phyloP scores from a whole-genome alignment of 306 rosid species.

The Casuarina glauca region DNA sequence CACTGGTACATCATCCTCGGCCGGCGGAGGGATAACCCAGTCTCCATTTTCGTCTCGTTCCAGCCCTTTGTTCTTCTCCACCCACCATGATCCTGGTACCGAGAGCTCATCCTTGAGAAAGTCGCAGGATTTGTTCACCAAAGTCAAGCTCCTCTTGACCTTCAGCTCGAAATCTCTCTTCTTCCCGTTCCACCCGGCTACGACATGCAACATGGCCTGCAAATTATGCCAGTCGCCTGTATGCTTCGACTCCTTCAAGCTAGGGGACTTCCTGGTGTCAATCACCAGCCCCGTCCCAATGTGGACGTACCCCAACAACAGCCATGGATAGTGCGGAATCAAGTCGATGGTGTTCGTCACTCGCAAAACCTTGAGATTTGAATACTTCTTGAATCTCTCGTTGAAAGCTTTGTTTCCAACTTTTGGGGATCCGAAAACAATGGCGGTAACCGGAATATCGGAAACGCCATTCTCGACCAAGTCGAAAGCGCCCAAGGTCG shows the following conservation, averaged over 20 bases:
- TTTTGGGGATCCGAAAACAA: conserved; percentile 53
- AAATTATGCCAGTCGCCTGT: conserved; percentile 68
- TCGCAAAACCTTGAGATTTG: conserved; percentile 45
- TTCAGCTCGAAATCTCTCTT: conserved; percentile 46
- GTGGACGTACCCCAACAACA: conserved; percentile 38
- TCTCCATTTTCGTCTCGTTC: conserved; percentile 52
- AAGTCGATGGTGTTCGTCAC: conserved; percentile 46
- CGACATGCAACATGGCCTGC: conserved; percentile 68
- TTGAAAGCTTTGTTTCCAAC: conserved; percentile 49
- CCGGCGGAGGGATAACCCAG: conserved; percentile 48
- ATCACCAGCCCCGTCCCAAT: conserved; percentile 45
- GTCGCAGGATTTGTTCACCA: conserved; percentile 62
- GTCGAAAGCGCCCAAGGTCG: conserved; percentile 53
- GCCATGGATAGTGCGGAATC: conserved; percentile 49
- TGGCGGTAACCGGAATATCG: conserved; percentile 45
- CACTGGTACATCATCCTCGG: conserved; percentile 56
- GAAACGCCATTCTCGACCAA: conserved; percentile 53
- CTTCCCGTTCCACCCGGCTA: conserved; percentile 74
- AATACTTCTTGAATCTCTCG: conserved; percentile 24
- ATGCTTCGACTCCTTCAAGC: conserved; percentile 55
- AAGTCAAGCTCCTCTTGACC: conserved; percentile 65
- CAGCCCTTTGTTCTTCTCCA: conserved; percentile 72
- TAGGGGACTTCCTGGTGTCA: conserved; percentile 50
- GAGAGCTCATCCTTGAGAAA: conserved; percentile 38
- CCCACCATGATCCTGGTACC: conserved; percentile 64